Evolutionary conservation across 2,329 filamentous ascomycete genomes (phyloP).

Genomic region (Colletotrichum musae): DNA sequence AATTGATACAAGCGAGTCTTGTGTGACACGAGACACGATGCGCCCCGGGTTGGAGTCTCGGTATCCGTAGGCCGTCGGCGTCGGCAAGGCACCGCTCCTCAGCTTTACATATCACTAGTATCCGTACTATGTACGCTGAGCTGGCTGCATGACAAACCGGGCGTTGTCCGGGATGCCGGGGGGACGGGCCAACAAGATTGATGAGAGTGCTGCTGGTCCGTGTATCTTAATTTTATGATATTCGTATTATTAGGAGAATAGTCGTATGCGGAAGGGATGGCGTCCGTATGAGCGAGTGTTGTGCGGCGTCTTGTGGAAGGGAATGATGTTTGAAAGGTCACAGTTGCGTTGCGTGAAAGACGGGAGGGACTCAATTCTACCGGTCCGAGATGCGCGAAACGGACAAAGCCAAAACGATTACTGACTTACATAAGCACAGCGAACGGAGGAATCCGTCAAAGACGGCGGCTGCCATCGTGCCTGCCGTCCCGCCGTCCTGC

Average conservation of each 20-base stretch:
- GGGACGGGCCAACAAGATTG: too few species aligned
- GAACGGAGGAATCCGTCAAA: too few species aligned
- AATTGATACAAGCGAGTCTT: slow-evolving; percentile 32
- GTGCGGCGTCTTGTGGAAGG: neutral
- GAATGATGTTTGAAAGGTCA: too few species aligned
- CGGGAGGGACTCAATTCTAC: too few species aligned
- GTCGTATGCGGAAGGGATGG: neutral
- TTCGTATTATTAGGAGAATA: neutral
- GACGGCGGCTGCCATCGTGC: too few species aligned
- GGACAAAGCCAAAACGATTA: too few species aligned
- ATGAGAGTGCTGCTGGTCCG: slow-evolving; percentile 2
- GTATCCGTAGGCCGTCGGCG: neutral
- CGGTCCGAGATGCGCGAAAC: too few species aligned
- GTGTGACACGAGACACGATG: slow-evolving; percentile 24
- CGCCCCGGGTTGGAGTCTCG: slow-evolving; percentile 4
- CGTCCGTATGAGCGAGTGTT: neutral
- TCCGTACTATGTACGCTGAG: neutral
- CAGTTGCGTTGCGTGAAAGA: too few species aligned
- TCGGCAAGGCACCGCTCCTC: too few species aligned
- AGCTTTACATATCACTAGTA: neutral
- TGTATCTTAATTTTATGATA: slow-evolving; percentile 1
- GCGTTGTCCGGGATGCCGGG: too few species aligned
- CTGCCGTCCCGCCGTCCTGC: too few species aligned
- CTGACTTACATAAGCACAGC: too few species aligned
- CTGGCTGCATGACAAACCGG: slow-evolving; percentile 6